Conservation (phyloP, 805 yeast genomes). For the Blastobotrys robertii region DNA sequence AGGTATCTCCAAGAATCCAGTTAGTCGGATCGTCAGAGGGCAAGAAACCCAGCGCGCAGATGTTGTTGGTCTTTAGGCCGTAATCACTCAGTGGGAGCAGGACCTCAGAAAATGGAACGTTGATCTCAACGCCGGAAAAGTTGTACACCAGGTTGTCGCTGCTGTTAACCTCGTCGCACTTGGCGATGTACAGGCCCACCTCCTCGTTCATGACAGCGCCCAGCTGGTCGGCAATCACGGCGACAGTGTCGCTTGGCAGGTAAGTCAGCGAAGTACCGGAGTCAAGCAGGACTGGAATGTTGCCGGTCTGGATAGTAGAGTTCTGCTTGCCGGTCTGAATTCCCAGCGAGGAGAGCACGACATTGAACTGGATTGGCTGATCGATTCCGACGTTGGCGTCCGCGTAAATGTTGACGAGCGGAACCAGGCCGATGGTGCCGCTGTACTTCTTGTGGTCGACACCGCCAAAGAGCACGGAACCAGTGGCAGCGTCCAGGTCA, state of each 20-base stretch:
- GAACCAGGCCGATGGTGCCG: constrained; percentile 27
- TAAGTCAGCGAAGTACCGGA: constrained; percentile 20
- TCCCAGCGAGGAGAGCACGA: constrained; percentile 6
- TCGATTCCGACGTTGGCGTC: constrained; percentile 4
- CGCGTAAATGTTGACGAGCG: constrained; percentile 9
- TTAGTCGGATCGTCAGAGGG: too few species aligned
- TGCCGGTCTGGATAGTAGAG: constrained; percentile 3
- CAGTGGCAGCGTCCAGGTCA: constrained; percentile 25
- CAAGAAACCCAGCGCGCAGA: neutral
- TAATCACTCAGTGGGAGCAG: constrained; percentile 8
- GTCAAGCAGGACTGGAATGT: constrained; percentile 15
- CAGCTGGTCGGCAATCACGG: constrained; percentile 25
- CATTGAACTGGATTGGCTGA: constrained; percentile 12
- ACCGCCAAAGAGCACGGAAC: constrained; percentile 44
- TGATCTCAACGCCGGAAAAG: constrained; percentile 37
- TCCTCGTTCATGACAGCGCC: constrained; percentile 31
- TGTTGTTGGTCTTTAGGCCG: neutral
- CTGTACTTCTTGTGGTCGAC: constrained; percentile 38
- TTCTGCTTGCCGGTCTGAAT: constrained; percentile 2
- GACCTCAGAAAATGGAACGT: constrained; percentile 20
- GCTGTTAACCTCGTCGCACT: constrained; percentile 22
- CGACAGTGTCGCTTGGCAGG: constrained; percentile 19
- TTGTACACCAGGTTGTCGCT: constrained; percentile 31
- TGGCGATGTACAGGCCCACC: constrained; percentile 16
- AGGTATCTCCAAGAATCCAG: constrained; percentile 48